phyloP scores from a whole-genome alignment of 1,284 basidiomycete species.

The Papiliotrema fonsecae region DNA sequence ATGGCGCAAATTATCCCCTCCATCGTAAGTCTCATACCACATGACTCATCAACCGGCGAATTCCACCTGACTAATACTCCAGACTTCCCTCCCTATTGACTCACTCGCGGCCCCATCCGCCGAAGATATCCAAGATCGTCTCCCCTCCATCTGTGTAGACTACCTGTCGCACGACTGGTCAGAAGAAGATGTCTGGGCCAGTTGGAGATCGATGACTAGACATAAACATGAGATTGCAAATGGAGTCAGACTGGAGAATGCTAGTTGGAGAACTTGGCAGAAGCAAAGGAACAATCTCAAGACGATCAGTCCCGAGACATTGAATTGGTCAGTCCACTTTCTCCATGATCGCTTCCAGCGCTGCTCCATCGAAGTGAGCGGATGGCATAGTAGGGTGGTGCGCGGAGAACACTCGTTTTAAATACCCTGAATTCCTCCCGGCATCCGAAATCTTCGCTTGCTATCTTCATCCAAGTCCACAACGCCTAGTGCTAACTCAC shows the following conservation, averaged over 20 bases:
- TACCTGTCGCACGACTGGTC: slow-evolving; percentile 87
- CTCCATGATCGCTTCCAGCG: not conserved
- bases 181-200: slow-evolving; percentile 97
- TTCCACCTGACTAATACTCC: slow-evolving; percentile 4
- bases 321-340: slow-evolving; percentile 77
- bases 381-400: not conserved
- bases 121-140: slow-evolving; percentile 52
- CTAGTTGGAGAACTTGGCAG: slow-evolving; percentile 98
- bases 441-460: not conserved
- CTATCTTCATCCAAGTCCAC: not conserved
- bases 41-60: not conserved
- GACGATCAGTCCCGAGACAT: slow-evolving; percentile 91
- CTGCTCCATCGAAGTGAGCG: not conserved
- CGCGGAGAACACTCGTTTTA: too few relatives aligned
- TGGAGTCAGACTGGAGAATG: slow-evolving; percentile 91
- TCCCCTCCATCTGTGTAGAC: slow-evolving; percentile 60
- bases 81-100: slow-evolving; percentile 46
- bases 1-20: slow-evolving; percentile 46
- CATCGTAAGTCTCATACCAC: slow-evolving; percentile 27
- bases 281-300: slow-evolving; percentile 96
- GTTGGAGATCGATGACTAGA: slow-evolving; percentile 96
- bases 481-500: slow-evolving; percentile 7
- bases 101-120: slow-evolving; percentile 50
- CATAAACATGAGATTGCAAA: slow-evolving; percentile 98
- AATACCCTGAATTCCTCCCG: too few relatives aligned